Base-by-base conservation (phyloP, 2,329 filamentous ascomycete species). In the Ophiosphaerella narmari region DNA sequence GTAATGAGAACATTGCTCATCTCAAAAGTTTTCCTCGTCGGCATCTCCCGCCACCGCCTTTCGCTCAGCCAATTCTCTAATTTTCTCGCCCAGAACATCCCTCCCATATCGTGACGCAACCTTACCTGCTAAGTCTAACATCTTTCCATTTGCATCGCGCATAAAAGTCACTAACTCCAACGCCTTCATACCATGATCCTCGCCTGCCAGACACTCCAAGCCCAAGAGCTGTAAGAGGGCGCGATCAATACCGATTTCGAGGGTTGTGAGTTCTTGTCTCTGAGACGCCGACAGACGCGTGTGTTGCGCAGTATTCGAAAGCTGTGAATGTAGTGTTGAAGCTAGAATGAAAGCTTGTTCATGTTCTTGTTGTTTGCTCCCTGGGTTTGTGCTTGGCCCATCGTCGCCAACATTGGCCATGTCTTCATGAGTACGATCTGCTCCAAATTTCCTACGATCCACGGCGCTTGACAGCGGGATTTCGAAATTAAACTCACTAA, bases 131-230 rank as follows among this genome's bases (percentile, higher is more conserved):
- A 93, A 89, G 71, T 97, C 91, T 50, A 96, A 75, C 90, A 97
- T 97, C 71, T 89, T 87, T 14, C 93, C 93, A 52, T 85, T 89
- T 39, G 85, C 81, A 75, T 97, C 92, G 38, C 83, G 83, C 86
- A 99, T 89, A 65, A 99, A 78, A 54, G 83, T 81, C 26, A 96
- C 94, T 65, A 97, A 83, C 75, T 99, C 95, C 32, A 99, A 78
- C 0, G 93, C 93, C 60, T 93, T 91, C 91, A 97, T 97, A 5
- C 92, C 93, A 26, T 89, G 82, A 56, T 97, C 92, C 72, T 99
- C 94, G 38, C 91, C 91, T 60, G 94, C 90, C 52, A 91, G 86
- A 71, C 94, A 99, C 77, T 97, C 94, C 6, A 88, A 79, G 2
- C 90, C 92, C 67, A 99, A 79, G 70, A 97, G 82, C 77, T 97